These are phyloP conservation scores for Lagenaria siceraria DNA, from an alignment of 306 rosid species.

Conservation along the genomic window DNA sequence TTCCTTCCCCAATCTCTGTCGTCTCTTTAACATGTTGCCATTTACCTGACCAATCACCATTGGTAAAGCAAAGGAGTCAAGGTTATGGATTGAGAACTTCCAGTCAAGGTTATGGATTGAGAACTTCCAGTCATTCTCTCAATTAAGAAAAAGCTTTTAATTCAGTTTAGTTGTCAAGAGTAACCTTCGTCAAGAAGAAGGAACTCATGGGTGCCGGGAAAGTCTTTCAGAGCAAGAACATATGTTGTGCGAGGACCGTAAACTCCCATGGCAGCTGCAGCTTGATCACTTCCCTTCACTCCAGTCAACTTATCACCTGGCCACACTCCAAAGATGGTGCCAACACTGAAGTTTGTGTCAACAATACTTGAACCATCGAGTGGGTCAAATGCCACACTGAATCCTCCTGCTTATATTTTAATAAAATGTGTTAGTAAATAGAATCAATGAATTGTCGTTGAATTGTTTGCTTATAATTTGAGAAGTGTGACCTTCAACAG, in stretches of 20 bases:
- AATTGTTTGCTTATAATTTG: background rate
- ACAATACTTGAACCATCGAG: slow-evolving; percentile 98
- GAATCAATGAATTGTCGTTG: background rate
- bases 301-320: slow-evolving; percentile 95
- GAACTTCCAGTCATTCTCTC: background rate
- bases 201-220: slow-evolving; percentile 92
- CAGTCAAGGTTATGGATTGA: background rate
- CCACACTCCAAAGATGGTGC: slow-evolving; percentile 98
- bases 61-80: background rate
- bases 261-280: slow-evolving; percentile 97
- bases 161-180: background rate
- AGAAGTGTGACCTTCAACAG: slow-evolving; percentile 52
- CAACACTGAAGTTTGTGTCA: slow-evolving; percentile 95
- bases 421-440: background rate
- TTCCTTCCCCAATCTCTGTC: slow-evolving; percentile 87
- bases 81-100: background rate
- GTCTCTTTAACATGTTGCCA: slow-evolving; percentile 99
- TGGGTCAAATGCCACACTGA: slow-evolving; percentile 98
- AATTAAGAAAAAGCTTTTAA: background rate
- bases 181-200: slow-evolving; percentile 93
- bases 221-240: slow-evolving; percentile 74
- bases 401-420: slow-evolving; percentile 52
- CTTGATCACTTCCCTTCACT: slow-evolving; percentile 86
- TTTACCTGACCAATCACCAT: slow-evolving; percentile 47
- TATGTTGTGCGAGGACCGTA: slow-evolving; percentile 95